phyloP scores from a whole-genome alignment of 2,329 filamentous ascomycete species.

The Tympanopsis confertula region DNA sequence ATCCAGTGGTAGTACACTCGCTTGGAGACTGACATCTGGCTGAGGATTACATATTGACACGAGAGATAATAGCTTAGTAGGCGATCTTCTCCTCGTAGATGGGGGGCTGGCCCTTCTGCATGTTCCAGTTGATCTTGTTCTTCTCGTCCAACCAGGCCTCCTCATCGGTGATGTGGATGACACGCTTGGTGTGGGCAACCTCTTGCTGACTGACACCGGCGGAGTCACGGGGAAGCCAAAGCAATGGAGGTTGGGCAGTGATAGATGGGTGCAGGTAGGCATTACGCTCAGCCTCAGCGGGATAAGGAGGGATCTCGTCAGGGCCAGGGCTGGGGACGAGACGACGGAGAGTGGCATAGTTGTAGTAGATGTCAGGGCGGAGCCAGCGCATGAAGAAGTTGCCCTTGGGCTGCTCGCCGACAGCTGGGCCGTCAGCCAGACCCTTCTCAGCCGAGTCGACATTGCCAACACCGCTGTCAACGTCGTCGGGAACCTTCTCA shows the following conservation, averaged over 20 bases:
- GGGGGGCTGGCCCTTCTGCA: neutral
- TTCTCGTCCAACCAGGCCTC: slow-evolving; percentile 62
- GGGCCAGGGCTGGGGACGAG: slow-evolving; percentile 48
- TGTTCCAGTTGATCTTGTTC: slow-evolving; percentile 21
- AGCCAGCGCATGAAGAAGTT: slow-evolving; percentile 66
- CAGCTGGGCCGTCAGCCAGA: neutral
- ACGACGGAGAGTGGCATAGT: slow-evolving; percentile 60
- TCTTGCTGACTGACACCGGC: slow-evolving; percentile 70
- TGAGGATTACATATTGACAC: too few species aligned
- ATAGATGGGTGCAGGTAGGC: slow-evolving; percentile 69
- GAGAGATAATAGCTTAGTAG: too few species aligned
- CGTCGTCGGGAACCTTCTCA: too few species aligned
- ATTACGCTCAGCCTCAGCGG: slow-evolving; percentile 45
- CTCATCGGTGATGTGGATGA: slow-evolving; percentile 73
- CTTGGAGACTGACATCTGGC: too few species aligned
- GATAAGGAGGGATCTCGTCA: slow-evolving; percentile 34
- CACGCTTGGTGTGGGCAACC: slow-evolving; percentile 56
- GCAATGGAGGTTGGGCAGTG: slow-evolving; percentile 45
- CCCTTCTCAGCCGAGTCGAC: neutral
- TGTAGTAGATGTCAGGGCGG: slow-evolving; percentile 38
- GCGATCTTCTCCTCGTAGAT: neutral
- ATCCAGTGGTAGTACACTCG: too few species aligned
- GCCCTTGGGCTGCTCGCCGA: neutral
- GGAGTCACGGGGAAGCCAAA: slow-evolving; percentile 77
- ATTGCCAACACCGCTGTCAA: neutral